Base-by-base conservation (phyloP, 2,329 filamentous ascomycete genomes). In the Thielaviopsis punctulata region DNA sequence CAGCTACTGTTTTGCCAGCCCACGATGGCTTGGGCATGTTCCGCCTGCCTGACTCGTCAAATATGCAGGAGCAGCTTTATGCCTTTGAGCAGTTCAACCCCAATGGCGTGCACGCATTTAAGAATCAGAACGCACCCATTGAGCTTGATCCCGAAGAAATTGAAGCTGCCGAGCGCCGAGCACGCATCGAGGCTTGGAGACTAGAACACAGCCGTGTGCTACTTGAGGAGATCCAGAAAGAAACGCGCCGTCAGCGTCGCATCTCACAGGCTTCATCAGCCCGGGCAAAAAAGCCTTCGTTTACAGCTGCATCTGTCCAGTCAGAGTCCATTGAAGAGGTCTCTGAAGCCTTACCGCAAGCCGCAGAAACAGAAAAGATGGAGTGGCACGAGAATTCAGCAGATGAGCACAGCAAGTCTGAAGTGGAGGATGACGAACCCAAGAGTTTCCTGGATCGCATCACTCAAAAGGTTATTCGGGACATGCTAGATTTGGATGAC, bases 21-120 rank as follows among this genome's bases (percentile, higher is more conserved):
- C 92, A 98, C 62, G 89, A 98, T 69, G 92, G 92, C 1, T 67
- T 96, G 45, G 92, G 92, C 4, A 86, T 83, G 6, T 98, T 98
- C 64, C 77, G 72, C 65, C 56, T 86, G 62, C 63, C 86, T 68
- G 62, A 78, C 58, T 67, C 75, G 62, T 62, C 69, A 56, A 62
- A 79, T 44, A 73, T 87, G 21, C 87, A 95, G 62, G 84, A 94
- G 56, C 84, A 90, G 57, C 68, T 95, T 46, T 95, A 88, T 73
- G 83, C 86, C 56, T 92, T 95, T 63, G 90, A 95, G 65, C 77
- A 79, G 57, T 86, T 83, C 65, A 93, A 93, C 58, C 84, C 86
- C 0, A 75, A 77, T 52, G 75, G 83, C 45, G 69, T 81, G 45
- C 52, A 54, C 44, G 18, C 36, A 4, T 7, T 41, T 8, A 15